These are phyloP conservation scores for Umbelopsis sp. DNA, from an alignment of 192 early-diverging fungal species.

Conservation along the genomic window DNA sequence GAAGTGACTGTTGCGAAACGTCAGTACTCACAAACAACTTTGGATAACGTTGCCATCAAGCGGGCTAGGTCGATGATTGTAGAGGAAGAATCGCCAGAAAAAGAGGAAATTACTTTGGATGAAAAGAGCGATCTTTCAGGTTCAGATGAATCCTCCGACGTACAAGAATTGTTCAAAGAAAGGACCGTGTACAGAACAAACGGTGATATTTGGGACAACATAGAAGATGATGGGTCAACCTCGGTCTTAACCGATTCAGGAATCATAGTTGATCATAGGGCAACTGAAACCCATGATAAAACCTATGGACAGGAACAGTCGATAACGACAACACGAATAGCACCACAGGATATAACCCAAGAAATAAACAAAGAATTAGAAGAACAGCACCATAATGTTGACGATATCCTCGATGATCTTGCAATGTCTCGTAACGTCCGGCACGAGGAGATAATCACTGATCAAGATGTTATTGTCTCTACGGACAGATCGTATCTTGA, in stretches of 20 bases:
- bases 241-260: too few species aligned
- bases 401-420: not conserved
- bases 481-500: not conserved
- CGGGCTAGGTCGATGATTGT: conserved; percentile 8
- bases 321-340: too few species aligned
- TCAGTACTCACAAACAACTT: not conserved
- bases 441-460: not conserved
- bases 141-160: not conserved
- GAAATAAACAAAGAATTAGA: not conserved
- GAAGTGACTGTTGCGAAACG: not conserved
- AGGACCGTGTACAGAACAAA: too few species aligned
- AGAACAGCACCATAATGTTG: not conserved
- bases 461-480: not conserved
- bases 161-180: not conserved
- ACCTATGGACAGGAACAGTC: too few species aligned
- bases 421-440: not conserved
- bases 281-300: too few species aligned
- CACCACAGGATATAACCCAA: too few species aligned
- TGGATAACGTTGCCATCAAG: not conserved
- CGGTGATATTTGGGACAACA: too few species aligned
- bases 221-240: too few species aligned
- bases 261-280: too few species aligned
- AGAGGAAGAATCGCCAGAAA: not conserved
- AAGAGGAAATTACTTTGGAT: too few species aligned
- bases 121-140: conserved; percentile 4